These are phyloP conservation scores for Aspergillus alliaceus DNA, from an alignment of 2,329 filamentous ascomycete genomes.

Conservation along the genomic window DNA sequence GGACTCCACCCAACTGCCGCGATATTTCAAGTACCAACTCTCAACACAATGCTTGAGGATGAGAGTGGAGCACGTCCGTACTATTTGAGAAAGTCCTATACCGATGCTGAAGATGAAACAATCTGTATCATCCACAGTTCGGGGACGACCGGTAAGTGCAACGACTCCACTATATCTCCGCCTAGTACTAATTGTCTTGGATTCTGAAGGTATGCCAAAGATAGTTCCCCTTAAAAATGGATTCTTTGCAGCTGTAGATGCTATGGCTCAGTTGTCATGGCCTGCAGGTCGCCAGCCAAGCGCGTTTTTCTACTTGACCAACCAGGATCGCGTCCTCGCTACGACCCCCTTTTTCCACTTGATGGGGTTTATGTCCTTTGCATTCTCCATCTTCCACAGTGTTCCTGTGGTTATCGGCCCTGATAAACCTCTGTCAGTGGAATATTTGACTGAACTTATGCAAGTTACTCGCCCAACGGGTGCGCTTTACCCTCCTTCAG, in stretches of 20 bases:
- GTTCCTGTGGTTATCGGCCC: background rate
- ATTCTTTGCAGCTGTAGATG: background rate
- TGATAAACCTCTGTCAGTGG: conserved; percentile 14
- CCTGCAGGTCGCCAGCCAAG: background rate
- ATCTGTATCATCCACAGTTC: conserved; percentile 4
- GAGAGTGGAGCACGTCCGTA: background rate
- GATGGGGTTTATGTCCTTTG: conserved; percentile 4
- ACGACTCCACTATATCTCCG: background rate
- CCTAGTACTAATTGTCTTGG: background rate
- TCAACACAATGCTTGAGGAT: conserved; percentile 10
- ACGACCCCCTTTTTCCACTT: background rate
- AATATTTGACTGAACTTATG: conserved; percentile 16
- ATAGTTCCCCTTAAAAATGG: background rate
- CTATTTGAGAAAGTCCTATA: conserved; percentile 17
- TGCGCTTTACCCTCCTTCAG: no score
- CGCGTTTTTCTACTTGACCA: background rate
- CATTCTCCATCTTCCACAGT: background rate
- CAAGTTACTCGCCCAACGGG: conserved; percentile 16
- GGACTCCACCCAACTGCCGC: no score
- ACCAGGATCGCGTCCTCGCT: conserved; percentile 7
- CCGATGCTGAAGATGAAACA: conserved; percentile 22
- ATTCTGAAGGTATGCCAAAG: background rate
- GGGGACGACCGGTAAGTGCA: background rate
- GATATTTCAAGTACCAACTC: no score
- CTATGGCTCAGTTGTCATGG: background rate